Evolutionary conservation across 176 grass and related monocot species (phyloP), one percentile per base, ranked within the genome.

Genomic region (Alopecurus myosuroides): DNA sequence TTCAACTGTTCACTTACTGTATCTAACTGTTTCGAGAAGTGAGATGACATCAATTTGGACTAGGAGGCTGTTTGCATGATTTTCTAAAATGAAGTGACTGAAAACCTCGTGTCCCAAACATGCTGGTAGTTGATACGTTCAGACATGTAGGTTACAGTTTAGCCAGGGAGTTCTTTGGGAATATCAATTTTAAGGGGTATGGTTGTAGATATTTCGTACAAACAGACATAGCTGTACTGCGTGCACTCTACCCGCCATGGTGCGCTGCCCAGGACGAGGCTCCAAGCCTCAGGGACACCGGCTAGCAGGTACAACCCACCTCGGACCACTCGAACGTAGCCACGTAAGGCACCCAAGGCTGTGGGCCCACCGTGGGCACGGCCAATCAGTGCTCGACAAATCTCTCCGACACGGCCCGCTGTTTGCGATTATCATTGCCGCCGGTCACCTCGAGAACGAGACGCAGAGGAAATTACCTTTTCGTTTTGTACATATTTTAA

Each of bases 321-420:
- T 28, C 9, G 0, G 25, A 15, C 78, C 78, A 82, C 34, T 89
- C 51, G 11, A 20, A 70, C 2, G 31, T 35, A 19, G 69, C 62
- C 63, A 89, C 83, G 70, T 70, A 22, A 11, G 7, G 73, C 45
- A 34, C 35, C 60, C 86, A 63, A n/a, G 17, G 18, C 3, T 11
- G 23, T 48, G 77, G 82, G 5, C 62, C 74, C 52, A 13, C 19
- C 25, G 25, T 6, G 10, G 35, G 76, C 26, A 80, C 56, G 56
- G 41, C 84, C 88, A 86, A 83, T 58, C 74, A 19, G 20, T 11
- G 11, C 3, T 78, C 84, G 88, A 90, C 88, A 90, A 76, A 81
- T 77, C 77, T 77, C 70, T 13, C 70, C 78, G 78, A 82, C 78
- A 86, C 34, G 23, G 52, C 72, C 82, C 56, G 71, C 68, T 78